A percentile compares a stretch with the other conserved stretches of the same genome.
Conservation (phyloP, 108 stramenopile genomes). For the Nitzschia putrida region DNA sequence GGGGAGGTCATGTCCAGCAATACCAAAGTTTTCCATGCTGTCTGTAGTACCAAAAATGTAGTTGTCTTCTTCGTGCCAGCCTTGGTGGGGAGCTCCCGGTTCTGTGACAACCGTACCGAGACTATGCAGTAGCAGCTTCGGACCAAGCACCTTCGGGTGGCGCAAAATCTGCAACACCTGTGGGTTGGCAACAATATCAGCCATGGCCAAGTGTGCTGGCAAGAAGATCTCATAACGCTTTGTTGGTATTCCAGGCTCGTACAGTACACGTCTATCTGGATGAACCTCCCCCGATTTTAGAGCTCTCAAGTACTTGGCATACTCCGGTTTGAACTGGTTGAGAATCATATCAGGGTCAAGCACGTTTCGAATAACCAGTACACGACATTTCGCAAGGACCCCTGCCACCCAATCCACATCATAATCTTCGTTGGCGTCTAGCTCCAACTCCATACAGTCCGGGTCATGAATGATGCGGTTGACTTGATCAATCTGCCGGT, state of each 20-base stretch:
- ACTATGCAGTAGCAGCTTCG: constrained; percentile 13
- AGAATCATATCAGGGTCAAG: constrained; percentile 14
- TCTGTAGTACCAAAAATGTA: constrained; percentile 8
- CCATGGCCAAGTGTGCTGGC: constrained; percentile 8
- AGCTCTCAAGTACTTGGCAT: constrained; percentile 4
- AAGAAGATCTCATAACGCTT: constrained; percentile 20
- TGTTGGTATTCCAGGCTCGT: constrained; percentile 1
- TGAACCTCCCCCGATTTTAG: not conserved
- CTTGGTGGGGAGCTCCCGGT: constrained; percentile 17
- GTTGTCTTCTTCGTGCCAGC: constrained; percentile 34
- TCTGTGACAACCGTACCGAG: constrained; percentile 28
- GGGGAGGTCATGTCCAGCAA: constrained; percentile 34
- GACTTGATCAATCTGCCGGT: constrained; percentile 23
- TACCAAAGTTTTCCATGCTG: not conserved
- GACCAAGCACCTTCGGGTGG: constrained; percentile 10
- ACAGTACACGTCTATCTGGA: constrained; percentile 3
- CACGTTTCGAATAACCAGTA: constrained; percentile 27
- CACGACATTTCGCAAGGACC: constrained; percentile 27
- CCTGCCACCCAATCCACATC: constrained; percentile 2
- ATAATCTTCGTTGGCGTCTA: constrained; percentile 21
- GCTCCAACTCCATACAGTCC: constrained; percentile 27
- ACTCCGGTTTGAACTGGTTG: constrained; percentile 11
- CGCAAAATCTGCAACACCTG: constrained; percentile 14
- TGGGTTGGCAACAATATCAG: constrained; percentile 5
- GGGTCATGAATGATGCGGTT: constrained; percentile 9